Evolutionary conservation across 768 basidiomycete genomes (phyloP), one percentile per base, ranked within the genome.

Genomic region (Lactarius hatsudake): DNA sequence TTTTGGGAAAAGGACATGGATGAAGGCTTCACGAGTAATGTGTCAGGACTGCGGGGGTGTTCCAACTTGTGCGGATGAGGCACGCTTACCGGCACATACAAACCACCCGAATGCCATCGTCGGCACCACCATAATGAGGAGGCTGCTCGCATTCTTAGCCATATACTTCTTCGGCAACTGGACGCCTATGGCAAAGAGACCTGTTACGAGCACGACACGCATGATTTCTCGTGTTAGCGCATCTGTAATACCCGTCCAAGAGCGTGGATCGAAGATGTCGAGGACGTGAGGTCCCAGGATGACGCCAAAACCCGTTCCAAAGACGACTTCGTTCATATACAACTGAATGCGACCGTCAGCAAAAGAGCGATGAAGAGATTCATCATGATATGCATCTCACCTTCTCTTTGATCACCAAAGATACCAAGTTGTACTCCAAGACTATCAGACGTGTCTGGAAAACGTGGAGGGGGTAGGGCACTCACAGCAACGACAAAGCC

Each of bases 141-240:
- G 78, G 43, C 91, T 85, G 71, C 83, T 88, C 55, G 85, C 90
- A 72, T 96, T 93, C 30, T 87, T 82, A 30, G 81, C 81, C 82
- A 98, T 86, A 79, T 98, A 98, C 1, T 87, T 84, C 63, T 86
- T 81, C 0, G 96, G 96, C 42, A 98, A 81, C 75, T 98, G 95
- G 30, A 96, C 93, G 2, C 96, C 96, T 36, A 98, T 93, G 8
- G 96, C 92, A 72, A 99, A 99, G 1, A 98, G 85, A 32, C 94
- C 93, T 1, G 91, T 89, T 3, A 90, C 95, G 57, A 99, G 90
- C 60, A 97, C 91, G 43, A 97, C 78, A 9, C 95, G 84, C 79
- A 89, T 95, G 20, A 96, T 78, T 76, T 96, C 95, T 26, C 93
- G 82, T 1, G 96, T 98, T 66, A 99, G 85, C 4, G 79, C 75